A percentile compares a stretch with the other conserved stretches of the same genome.
These are phyloP conservation scores for Rhypophila decipiens DNA, from an alignment of 495 filamentous ascomycete genomes.

Conservation along the genomic window DNA sequence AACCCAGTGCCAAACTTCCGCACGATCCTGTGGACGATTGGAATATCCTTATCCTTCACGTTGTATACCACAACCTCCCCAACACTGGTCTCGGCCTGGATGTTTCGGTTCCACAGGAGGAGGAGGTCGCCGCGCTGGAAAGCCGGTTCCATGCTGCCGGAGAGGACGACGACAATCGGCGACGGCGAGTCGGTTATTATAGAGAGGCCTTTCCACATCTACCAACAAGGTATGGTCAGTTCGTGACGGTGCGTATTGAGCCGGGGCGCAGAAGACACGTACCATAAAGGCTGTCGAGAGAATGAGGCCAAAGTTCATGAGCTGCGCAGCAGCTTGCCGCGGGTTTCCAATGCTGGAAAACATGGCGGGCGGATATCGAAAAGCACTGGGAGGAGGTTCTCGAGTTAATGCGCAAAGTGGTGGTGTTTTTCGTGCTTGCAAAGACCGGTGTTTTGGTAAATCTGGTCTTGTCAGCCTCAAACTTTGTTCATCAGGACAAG, in stretches of 20 bases:
- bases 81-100: constrained; percentile 58
- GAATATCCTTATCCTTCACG: constrained; percentile 83
- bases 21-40: constrained; percentile 86
- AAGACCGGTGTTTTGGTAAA: neutral
- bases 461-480: neutral
- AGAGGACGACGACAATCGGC: constrained; percentile 93
- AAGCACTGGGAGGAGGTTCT: constrained; percentile 1
- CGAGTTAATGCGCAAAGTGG: neutral
- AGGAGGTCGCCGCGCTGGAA: constrained; percentile 93
- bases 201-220: constrained; percentile 91
- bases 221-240: neutral
- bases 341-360: constrained; percentile 66
- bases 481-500: no score
- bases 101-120: constrained; percentile 87
- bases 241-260: neutral
- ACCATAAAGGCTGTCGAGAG: constrained; percentile 92
- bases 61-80: constrained; percentile 96
- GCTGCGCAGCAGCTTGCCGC: constrained; percentile 78
- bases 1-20: constrained; percentile 58
- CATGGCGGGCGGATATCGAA: constrained; percentile 43
- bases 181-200: constrained; percentile 79
- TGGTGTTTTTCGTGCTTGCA: neutral
- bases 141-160: constrained; percentile 93
- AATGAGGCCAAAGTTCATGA: constrained; percentile 92
- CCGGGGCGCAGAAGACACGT: constrained; percentile 5